Evolutionary conservation across 441 rosid genomes (phyloP).

Genomic region (Lepidium campestre): DNA sequence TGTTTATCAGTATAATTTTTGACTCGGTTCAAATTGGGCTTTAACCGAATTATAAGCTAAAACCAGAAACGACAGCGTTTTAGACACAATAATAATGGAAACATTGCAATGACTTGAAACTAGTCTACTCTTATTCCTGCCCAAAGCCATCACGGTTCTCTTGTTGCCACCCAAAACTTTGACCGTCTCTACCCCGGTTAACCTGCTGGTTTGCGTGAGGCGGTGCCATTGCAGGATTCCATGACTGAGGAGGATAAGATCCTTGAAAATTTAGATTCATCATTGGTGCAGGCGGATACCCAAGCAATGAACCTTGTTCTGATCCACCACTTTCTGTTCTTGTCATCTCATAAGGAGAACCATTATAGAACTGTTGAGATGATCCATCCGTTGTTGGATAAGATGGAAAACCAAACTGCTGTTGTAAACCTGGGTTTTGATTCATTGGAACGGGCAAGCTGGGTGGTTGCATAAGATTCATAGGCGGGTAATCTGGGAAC

Average conservation of each 20-base stretch:
- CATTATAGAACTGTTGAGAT: slow-evolving; percentile 51
- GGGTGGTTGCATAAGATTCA: slow-evolving; percentile 66
- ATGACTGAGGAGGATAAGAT: slow-evolving; percentile 60
- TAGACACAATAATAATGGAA: not conserved
- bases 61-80: not conserved
- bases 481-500: slow-evolving; percentile 51
- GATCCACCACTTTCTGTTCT: slow-evolving; percentile 47
- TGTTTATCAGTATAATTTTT: not conserved
- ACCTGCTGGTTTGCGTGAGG: slow-evolving; percentile 41
- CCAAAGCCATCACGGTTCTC: slow-evolving; percentile 68
- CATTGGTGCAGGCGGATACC: slow-evolving; percentile 57
- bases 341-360: slow-evolving; percentile 53
- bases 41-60: not conserved
- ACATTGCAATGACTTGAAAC: not conserved
- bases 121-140: slow-evolving; percentile 14
- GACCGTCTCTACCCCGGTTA: slow-evolving; percentile 55
- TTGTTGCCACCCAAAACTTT: slow-evolving; percentile 68
- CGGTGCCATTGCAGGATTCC: slow-evolving; percentile 52
- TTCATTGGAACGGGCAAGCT: slow-evolving; percentile 56
- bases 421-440: slow-evolving; percentile 48
- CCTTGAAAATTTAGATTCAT: slow-evolving; percentile 44
- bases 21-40: not conserved
- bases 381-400: slow-evolving; percentile 58
- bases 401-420: slow-evolving; percentile 52
- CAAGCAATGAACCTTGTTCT: slow-evolving; percentile 70